Evolutionary conservation across 352 stramenopile genomes (phyloP), one percentile per base, ranked within the genome.

Genomic region (Globisporangium mamillatum): DNA sequence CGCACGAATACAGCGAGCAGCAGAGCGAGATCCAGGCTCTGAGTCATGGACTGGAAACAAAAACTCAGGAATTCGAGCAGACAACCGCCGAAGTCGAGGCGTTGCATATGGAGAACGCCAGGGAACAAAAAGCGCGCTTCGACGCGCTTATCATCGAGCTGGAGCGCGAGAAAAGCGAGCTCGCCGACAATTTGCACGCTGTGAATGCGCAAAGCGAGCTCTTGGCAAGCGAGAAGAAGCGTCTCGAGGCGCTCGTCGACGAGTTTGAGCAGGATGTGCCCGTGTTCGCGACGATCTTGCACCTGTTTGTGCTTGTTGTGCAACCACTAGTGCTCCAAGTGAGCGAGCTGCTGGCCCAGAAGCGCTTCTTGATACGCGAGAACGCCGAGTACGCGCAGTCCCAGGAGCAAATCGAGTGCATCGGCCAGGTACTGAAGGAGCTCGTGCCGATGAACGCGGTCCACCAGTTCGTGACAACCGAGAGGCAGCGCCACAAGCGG

Each of bases 301-400:
- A 85, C 38, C 66, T 92, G 18, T 90, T 92, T n/a, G 72, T 79
- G n/a, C 67, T 89, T 5, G 74, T 88, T 3, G 75, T 86, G 18
- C 81, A 77, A 16, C 75, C 84, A 16, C 64, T 92, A 12, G 73
- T 92, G 41, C 76, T 90, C 6, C 84, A 92, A 69, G 82, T 91
- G 8, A 88, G 78, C 60, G 84, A 91, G 25, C 69, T 92, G 29
- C 73, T 84, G 18, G 60, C 55, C 16, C 84, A 92, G 62, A 91
- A 90, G 67, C 82, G 84, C 1, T 68, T 86, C 12, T 69, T 92
- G 3, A 18, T 57, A 20, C 73, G 74, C 0, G 81, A 90, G 70
- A 87, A 89, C 29, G 73, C 69, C 18, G 78, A 88, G 32, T 84
- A 76, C 48, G 64, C 66, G 8, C 67, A 73, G 41, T 54, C 78